A percentile compares a stretch with the other conserved stretches of the same genome.
Evolutionary conservation across 169 alveolate species (phyloP).

Genomic region (Plasmodium fragile): DNA sequence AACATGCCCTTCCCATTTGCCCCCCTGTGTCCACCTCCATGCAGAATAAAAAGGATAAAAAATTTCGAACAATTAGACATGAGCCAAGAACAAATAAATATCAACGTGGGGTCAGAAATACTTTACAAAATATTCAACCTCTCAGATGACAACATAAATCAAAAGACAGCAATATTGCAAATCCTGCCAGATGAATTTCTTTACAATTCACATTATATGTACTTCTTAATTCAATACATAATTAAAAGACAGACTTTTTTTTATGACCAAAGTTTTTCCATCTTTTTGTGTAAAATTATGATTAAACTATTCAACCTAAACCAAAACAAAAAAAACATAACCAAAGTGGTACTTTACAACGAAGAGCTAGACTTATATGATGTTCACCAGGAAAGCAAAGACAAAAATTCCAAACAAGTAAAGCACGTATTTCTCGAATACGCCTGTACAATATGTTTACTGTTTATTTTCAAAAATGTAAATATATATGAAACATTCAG

Average conservation of each 20-base stretch:
- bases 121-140: slow-evolving; percentile 35
- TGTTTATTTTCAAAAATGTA: slow-evolving; percentile 24
- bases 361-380: slow-evolving; percentile 31
- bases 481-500: slow-evolving; percentile 34
- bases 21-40: background rate
- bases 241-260: slow-evolving; percentile 55
- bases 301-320: slow-evolving; percentile 27
- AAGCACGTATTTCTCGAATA: slow-evolving; percentile 38
- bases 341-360: slow-evolving; percentile 8
- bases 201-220: slow-evolving; percentile 41
- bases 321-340: slow-evolving; percentile 26
- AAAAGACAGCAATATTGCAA: slow-evolving; percentile 32
- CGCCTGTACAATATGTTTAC: slow-evolving; percentile 25
- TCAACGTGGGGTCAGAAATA: slow-evolving; percentile 40
- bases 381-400: slow-evolving; percentile 17
- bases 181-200: slow-evolving; percentile 46
- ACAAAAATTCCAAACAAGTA: slow-evolving; percentile 20
- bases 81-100: slow-evolving; percentile 15
- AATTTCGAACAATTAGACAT: slow-evolving; percentile 16
- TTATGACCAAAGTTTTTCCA: slow-evolving; percentile 34
- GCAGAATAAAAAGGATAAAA: slow-evolving; percentile 20
- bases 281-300: slow-evolving; percentile 49
- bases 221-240: slow-evolving; percentile 44
- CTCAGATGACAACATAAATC: slow-evolving; percentile 33
- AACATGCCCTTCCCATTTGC: background rate